Base-by-base conservation (phyloP, 352 stramenopile species). In the Globisporangium recalcitrans region DNA sequence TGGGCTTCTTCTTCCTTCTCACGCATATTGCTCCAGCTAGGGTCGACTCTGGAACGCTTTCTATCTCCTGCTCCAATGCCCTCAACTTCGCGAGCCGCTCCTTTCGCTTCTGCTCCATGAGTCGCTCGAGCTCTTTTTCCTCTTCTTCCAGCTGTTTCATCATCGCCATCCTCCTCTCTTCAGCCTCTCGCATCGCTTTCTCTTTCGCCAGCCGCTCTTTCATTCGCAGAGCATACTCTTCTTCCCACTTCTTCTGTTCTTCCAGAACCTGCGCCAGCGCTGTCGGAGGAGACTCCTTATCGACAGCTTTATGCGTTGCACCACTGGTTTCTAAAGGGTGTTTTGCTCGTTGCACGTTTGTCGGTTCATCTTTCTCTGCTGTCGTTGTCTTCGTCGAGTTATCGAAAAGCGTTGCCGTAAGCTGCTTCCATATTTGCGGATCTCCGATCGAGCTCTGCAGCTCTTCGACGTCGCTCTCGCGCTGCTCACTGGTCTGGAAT, bases 111-210 rank as follows among this genome's bases (percentile, higher is more conserved):
- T 65, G 31, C 52, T 81, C 72, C 77, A 93, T 85, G 1, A 93
- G 63, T 6, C 38, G 64, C 57, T 92, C 81, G 22, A 93, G 67
- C 40, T 92, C 81, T 19, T 63, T 64, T 42, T 93, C 82, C 64
- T 94, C 82, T 4, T 90, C 81, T 46, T 92, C 82, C 11, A 94
- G 60, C 64, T 90, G 69, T 38, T 79, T 73, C 62, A 92, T 70
- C 69, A 91, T 84, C 27, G 72, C 71, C 1, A 64, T 46, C 4
- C 80, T 77, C 34, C 80, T 67, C 2, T 69, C 70, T 32, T 91
- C 80, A 0, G 82, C 80, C 31, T 90, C 61, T 21, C 71, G 74
- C 21, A 90, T 24, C 10, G 72, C 64, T 0, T 67, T 63, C 27
- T 88, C 70, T 24, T 91, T 91, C 3, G 40, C 57, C 0, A 90